Percentiles rank a stretch among this genome's conserved stretches.
Conservation (phyloP, 192 early-diverging fungal genomes). For the Coemansia sp. region DNA sequence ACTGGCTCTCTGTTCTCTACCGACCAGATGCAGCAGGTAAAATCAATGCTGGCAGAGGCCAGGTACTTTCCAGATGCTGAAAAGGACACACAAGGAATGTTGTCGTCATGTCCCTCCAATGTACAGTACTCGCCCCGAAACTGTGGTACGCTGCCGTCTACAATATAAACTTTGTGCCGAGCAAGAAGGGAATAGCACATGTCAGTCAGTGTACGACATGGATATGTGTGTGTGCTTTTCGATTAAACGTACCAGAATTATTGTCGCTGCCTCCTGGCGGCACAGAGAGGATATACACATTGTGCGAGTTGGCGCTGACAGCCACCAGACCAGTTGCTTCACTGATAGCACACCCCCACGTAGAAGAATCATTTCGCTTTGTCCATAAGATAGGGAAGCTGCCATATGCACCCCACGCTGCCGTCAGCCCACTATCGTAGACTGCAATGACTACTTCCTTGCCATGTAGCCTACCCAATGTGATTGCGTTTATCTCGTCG, state of each 20-base stretch:
- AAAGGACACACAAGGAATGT: conserved; percentile 34
- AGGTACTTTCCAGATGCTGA: conserved; percentile 36
- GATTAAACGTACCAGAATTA: not conserved
- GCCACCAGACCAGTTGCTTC: conserved; percentile 12
- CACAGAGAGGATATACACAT: conserved; percentile 14
- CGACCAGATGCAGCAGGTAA: conserved; percentile 35
- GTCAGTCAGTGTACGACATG: too few relatives aligned
- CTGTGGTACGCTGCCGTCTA: not conserved
- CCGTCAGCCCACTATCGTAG: conserved; percentile 35
- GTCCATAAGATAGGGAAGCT: conserved; percentile 30
- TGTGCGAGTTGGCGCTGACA: conserved; percentile 43
- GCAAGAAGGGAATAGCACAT: too few relatives aligned
- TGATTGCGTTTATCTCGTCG: conserved; percentile 31
- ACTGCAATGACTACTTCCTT: conserved; percentile 31
- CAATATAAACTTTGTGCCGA: too few relatives aligned
- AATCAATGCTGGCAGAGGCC: conserved; percentile 45
- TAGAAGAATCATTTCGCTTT: conserved; percentile 17
- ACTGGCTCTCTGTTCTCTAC: conserved; percentile 4
- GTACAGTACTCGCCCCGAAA: conserved; percentile 13
- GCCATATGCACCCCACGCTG: conserved; percentile 18
- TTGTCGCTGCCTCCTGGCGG: not conserved
- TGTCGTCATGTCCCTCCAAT: conserved; percentile 19
- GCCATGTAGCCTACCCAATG: conserved; percentile 11
- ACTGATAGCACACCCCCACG: conserved; percentile 45
- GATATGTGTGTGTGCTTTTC: not conserved